Evolutionary conservation across 148 eudicot genomes (phyloP).

Genomic region (Rhododendron molle): DNA sequence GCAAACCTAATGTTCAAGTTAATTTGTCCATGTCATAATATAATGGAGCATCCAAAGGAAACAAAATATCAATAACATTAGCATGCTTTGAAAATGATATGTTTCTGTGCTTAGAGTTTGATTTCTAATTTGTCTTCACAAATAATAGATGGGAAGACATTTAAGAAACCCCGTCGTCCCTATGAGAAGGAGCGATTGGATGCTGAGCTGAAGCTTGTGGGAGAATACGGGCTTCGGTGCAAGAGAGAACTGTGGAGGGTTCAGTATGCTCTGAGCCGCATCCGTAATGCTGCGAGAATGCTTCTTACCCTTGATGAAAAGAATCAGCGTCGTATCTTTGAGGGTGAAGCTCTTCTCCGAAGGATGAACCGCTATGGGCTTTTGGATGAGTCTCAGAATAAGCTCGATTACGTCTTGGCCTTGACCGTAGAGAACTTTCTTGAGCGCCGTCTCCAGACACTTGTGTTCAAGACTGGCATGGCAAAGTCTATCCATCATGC

Average conservation of each 20-base stretch:
- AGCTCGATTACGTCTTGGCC: slow-evolving; percentile 40
- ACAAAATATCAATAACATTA: not conserved
- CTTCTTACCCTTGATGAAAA: slow-evolving; percentile 39
- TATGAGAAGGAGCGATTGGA: slow-evolving; percentile 41
- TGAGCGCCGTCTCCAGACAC: slow-evolving; percentile 40
- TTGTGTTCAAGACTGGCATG: slow-evolving; percentile 38
- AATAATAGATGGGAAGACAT: slow-evolving; percentile 32
- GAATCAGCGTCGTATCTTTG: slow-evolving; percentile 37
- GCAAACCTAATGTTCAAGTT: not conserved
- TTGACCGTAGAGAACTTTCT: slow-evolving; percentile 36
- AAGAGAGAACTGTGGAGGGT: slow-evolving; percentile 38
- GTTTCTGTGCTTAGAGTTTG: not conserved
- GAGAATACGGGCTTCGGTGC: slow-evolving; percentile 35
- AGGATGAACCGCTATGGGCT: slow-evolving; percentile 35
- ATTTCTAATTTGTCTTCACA: not conserved
- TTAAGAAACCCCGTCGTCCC: slow-evolving; percentile 41
- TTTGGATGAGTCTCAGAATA: slow-evolving; percentile 37
- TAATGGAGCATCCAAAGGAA: not conserved
- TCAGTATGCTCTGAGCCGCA: slow-evolving; percentile 33
- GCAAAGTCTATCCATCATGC: slow-evolving; percentile 43
- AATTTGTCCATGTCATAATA: not conserved
- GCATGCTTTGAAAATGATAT: not conserved
- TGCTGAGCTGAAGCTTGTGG: slow-evolving; percentile 37
- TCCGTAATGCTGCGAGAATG: slow-evolving; percentile 30
- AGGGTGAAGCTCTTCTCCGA: slow-evolving; percentile 36